Base-by-base conservation (phyloP, 441 rosid species). In the Croton laevigatus region DNA sequence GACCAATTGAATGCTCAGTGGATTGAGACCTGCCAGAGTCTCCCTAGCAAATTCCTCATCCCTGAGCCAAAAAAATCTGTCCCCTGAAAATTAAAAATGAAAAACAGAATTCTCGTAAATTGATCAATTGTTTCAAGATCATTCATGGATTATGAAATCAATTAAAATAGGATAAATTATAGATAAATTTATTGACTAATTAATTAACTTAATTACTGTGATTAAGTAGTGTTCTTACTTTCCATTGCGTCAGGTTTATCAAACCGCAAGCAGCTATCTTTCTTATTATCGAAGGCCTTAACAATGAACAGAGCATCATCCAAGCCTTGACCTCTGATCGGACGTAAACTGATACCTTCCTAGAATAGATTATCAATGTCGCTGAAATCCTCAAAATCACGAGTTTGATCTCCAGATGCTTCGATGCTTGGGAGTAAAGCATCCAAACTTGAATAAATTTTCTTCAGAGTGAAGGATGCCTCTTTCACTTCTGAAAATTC, bases 11-110 rank as follows among this genome's bases (percentile, higher is more conserved):
- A 92, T 65, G 77, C 74, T n/a, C 22, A 60, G 77, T 11, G 97
- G 97, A 38, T 92, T 87, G 38, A 90, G 83, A 46, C 96, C 97
- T 3, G 96, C 86, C 44, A 92, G 85, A 17, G 90, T 85, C 74
- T 92, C 90, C 5, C 98, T 81, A 61, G 81, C 89, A n/a, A 89
- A 93, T 71, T 90, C 97, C 38, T 89, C 91, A 14, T 93, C 97
- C 46, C 86, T 74, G 16, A 87, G 66, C 97, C 98, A 93, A 72
- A 86, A 85, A 66, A 87, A 87, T 59, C 72, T 82, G 71, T 90
- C 91, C 73, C 89, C 96, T 92, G 65, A 37, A 69, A 17, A 8
- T 36, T 17, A 51, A 70, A 54, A 73, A 45, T 5, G 19, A 49
- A 49, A 27, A 27, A 27, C 32, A 27, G 32, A 27, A 27, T 27